phyloP scores from a whole-genome alignment of 2,329 filamentous ascomycete genomes.

The Claviceps sp. region DNA sequence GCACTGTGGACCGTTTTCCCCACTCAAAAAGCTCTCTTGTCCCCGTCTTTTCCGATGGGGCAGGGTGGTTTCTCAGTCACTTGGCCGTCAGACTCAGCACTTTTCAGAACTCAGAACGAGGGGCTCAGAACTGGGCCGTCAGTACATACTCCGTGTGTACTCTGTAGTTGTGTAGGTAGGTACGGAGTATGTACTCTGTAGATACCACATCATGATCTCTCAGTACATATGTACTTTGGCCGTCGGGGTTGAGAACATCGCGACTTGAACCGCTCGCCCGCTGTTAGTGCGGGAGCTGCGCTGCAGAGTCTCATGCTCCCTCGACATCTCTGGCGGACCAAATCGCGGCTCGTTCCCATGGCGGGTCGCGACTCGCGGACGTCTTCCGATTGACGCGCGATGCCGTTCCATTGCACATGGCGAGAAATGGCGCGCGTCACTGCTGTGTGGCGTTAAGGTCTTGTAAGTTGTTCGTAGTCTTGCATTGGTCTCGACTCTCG shows the following conservation, averaged over 20 bases:
- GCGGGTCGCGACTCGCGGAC: neutral
- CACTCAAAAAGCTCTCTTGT: neutral
- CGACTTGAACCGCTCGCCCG: no score
- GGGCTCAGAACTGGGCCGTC: neutral
- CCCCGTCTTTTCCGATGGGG: neutral
- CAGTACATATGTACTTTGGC: no score
- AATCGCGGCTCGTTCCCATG: neutral
- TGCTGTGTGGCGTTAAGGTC: slow-evolving; percentile 1
- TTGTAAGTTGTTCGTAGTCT: no score
- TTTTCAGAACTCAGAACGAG: neutral
- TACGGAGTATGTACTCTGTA: no score
- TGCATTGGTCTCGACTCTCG: no score
- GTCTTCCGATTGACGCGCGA: neutral
- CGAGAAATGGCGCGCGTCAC: neutral
- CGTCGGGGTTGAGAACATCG: no score
- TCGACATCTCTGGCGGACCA: neutral
- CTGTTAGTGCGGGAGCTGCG: no score
- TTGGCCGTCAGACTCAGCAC: neutral
- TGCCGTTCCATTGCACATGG: neutral
- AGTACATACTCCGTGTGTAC: no score
- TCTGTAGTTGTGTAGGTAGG: no score
- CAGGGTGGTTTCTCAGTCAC: neutral
- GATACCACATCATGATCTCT: no score
- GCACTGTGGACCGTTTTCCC: neutral
- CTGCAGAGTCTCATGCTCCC: no score